Percentiles rank a stretch among this genome's conserved stretches.
Evolutionary conservation across 495 filamentous ascomycete genomes (phyloP).

Genomic region (Cercophora newfieldiana): DNA sequence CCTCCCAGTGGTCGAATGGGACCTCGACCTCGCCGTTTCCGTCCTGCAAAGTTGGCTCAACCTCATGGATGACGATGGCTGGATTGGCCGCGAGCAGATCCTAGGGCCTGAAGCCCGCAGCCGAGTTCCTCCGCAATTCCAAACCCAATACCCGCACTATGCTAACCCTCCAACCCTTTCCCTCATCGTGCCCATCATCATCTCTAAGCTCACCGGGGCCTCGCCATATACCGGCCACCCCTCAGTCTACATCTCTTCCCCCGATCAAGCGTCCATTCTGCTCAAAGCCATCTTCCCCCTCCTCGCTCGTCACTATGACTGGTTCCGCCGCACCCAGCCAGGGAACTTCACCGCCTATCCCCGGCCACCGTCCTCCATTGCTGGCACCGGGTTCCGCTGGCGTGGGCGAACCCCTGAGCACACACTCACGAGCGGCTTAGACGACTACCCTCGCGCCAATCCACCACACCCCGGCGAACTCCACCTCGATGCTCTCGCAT

Average conservation of each 20-base stretch:
- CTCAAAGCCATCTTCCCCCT: constrained; percentile 67
- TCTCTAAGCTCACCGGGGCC: constrained; percentile 59
- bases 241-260: constrained; percentile 16
- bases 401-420: constrained; percentile 81
- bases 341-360: constrained; percentile 78
- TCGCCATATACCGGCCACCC: constrained; percentile 20
- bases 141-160: constrained; percentile 91
- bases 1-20: constrained; percentile 84
- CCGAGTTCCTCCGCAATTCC: constrained; percentile 88
- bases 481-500: constrained; percentile 86
- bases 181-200: constrained; percentile 75
- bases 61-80: constrained; percentile 89
- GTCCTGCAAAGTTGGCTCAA: constrained; percentile 91
- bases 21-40: constrained; percentile 83
- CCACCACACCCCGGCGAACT: constrained; percentile 93
- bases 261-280: constrained; percentile 27
- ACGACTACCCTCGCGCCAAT: constrained; percentile 91
- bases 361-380: constrained; percentile 75
- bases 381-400: constrained; percentile 88
- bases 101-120: constrained; percentile 84
- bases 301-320: constrained; percentile 81
- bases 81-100: constrained; percentile 95
- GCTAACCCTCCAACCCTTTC: constrained; percentile 95
- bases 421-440: constrained; percentile 83
- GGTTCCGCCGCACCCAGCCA: constrained; percentile 86